Conservation (phyloP, 2,329 filamentous ascomycete species). For the Venturia oleaginea region DNA sequence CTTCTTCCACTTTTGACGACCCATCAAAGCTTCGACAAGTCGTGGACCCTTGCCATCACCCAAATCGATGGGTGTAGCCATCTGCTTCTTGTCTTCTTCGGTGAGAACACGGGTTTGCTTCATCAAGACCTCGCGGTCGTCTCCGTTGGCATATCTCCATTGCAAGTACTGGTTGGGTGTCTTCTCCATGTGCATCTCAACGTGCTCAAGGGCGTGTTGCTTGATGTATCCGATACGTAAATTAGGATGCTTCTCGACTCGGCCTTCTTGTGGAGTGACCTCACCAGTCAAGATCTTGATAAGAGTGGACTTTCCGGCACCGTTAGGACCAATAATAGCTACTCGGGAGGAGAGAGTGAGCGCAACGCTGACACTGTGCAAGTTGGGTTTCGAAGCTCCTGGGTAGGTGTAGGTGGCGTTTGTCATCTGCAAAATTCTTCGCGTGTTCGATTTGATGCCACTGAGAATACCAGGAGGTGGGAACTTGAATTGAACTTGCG, state of each 20-base stretch:
- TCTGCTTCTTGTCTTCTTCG: conserved; percentile 74
- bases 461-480: conserved; percentile 87
- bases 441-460: conserved; percentile 90
- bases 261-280: conserved; percentile 70
- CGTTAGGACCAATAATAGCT: conserved; percentile 93
- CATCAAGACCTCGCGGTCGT: conserved; percentile 92
- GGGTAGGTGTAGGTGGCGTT: conserved; percentile 92
- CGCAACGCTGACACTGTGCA: conserved; percentile 77
- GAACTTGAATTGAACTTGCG: conserved; percentile 93
- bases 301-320: conserved; percentile 94
- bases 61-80: conserved; percentile 83
- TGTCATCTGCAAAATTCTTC: conserved; percentile 90
- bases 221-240: conserved; percentile 99
- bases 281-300: conserved; percentile 97
- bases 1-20: conserved; percentile 98
- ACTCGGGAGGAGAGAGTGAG: conserved; percentile 84
- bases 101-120: conserved; percentile 93
- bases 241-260: conserved; percentile 97
- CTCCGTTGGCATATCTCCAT: conserved; percentile 95
- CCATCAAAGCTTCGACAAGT: conserved; percentile 80
- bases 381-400: conserved; percentile 76
- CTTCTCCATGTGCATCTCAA: conserved; percentile 99
- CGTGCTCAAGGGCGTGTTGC: conserved; percentile 97
- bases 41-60: conserved; percentile 69
- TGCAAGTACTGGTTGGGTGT: conserved; percentile 98